These are phyloP conservation scores for Pythium oligandrum DNA, from an alignment of 352 stramenopile species.

Conservation along the genomic window DNA sequence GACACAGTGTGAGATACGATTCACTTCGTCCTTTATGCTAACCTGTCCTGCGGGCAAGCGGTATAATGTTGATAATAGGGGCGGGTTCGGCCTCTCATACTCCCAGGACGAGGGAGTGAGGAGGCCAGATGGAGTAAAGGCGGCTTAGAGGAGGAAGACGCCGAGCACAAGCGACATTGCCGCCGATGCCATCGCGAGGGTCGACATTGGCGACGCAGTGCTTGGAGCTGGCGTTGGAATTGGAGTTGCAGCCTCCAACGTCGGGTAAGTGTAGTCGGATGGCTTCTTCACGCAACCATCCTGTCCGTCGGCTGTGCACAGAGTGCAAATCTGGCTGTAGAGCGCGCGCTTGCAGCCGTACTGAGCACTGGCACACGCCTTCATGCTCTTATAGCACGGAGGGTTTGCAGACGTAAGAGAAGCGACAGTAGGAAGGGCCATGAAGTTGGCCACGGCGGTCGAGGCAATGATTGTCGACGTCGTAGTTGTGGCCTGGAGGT, in stretches of 20 bases:
- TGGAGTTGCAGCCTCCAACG: constrained; percentile 7
- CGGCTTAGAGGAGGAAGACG: too few relatives aligned
- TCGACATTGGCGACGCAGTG: too few relatives aligned
- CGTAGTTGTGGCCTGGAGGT: constrained; percentile 7
- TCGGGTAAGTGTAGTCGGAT: constrained; percentile 34
- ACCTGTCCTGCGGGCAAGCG: too few relatives aligned
- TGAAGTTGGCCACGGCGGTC: constrained; percentile 29
- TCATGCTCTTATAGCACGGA: constrained; percentile 59
- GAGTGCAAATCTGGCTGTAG: constrained; percentile 52
- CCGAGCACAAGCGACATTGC: too few relatives aligned
- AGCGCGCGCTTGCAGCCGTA: constrained; percentile 57
- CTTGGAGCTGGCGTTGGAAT: background rate
- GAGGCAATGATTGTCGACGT: constrained; percentile 31
- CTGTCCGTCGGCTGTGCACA: constrained; percentile 23
- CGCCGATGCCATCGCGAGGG: too few relatives aligned
- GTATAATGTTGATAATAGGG: too few relatives aligned
- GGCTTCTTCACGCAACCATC: constrained; percentile 23
- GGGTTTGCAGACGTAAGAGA: constrained; percentile 45
- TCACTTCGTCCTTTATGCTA: too few relatives aligned
- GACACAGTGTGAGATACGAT: too few relatives aligned
- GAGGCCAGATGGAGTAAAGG: too few relatives aligned
- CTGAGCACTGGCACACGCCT: constrained; percentile 33
- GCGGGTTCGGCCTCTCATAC: too few relatives aligned
- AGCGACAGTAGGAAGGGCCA: constrained; percentile 34
- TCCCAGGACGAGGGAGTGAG: too few relatives aligned